phyloP scores from a whole-genome alignment of 345 rosid species.

The Eucalyptus polyanthemos region DNA sequence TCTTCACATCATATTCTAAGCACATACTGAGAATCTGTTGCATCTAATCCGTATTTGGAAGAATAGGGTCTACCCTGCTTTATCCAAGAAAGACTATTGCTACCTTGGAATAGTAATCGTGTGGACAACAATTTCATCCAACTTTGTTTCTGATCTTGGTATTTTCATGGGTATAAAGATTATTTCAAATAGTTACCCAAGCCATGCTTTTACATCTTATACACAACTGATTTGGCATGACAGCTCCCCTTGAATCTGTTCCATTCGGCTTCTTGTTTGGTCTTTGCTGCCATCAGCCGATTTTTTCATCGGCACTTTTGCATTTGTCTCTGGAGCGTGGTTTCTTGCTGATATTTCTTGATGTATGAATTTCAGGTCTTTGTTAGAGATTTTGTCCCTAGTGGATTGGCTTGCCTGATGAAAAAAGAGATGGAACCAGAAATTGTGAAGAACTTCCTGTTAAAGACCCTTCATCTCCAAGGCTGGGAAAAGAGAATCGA shows the following conservation, averaged over 20 bases:
- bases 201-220: not conserved
- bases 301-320: not conserved
- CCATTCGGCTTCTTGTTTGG: not conserved
- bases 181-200: fast-evolving
- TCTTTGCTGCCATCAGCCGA: not conserved
- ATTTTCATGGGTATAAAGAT: not conserved
- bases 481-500: constrained; percentile 48
- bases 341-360: not conserved
- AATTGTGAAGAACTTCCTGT: constrained; percentile 32
- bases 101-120: not conserved
- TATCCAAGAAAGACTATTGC: not conserved
- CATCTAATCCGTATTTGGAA: not conserved
- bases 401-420: constrained; percentile 38
- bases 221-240: fast-evolving
- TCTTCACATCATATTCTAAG: not conserved
- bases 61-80: not conserved
- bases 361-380: constrained; percentile 19
- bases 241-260: not conserved
- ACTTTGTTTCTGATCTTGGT: not conserved
- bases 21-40: not conserved
- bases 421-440: constrained; percentile 16
- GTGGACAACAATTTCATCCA: not conserved
- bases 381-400: constrained; percentile 42
- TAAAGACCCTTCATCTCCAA: constrained; percentile 40
- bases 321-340: not conserved